A percentile compares a stretch with the other conserved stretches of the same genome.
phyloP scores from a whole-genome alignment of 306 rosid species.

The Prunus armeniaca region DNA sequence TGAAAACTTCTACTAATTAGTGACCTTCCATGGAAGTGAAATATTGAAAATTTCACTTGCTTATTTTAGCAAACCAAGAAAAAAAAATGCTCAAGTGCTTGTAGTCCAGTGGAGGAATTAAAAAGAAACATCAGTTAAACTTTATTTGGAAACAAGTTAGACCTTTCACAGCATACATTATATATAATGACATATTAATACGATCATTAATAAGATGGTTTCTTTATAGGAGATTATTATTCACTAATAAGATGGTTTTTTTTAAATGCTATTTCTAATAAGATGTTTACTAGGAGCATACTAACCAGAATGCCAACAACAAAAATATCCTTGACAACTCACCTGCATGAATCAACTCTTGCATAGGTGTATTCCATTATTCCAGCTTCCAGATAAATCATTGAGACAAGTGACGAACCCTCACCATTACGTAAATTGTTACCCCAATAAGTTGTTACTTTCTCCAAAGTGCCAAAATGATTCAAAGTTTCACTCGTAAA shows the following conservation, averaged over 20 bases:
- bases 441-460: conserved; percentile 60
- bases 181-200: background rate
- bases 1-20: background rate
- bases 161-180: background rate
- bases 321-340: background rate
- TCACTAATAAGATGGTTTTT: background rate
- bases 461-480: conserved; percentile 57
- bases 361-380: conserved; percentile 74
- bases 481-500: conserved; percentile 44
- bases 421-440: conserved; percentile 44
- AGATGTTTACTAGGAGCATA: background rate
- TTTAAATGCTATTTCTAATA: background rate
- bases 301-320: background rate
- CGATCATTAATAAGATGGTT: background rate
- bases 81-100: background rate
- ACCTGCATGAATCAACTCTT: conserved; percentile 92
- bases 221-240: background rate
- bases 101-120: background rate
- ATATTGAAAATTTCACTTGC: background rate
- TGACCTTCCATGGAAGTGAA: background rate
- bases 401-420: conserved; percentile 52
- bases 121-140: background rate
- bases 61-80: background rate
- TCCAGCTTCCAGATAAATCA: conserved; percentile 82
- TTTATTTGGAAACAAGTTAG: background rate